Evolutionary conservation across 1,284 basidiomycete genomes (phyloP).

Genomic region (Irpex rosettiformis): DNA sequence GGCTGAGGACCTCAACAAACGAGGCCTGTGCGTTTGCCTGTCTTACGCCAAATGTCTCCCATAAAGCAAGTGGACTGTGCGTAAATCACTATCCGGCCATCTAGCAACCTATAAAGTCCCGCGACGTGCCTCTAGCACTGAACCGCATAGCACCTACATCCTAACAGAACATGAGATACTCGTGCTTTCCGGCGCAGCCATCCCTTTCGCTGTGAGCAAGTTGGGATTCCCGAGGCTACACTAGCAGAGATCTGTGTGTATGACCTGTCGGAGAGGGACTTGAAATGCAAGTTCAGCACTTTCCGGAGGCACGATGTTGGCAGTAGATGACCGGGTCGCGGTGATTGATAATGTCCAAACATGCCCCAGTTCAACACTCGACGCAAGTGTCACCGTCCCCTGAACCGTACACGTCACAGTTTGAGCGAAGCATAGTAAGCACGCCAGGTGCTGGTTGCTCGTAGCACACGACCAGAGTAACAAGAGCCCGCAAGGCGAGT

Average conservation of each 20-base stretch:
- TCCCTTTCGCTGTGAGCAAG: constrained; percentile 27
- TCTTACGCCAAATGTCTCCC: constrained; percentile 17
- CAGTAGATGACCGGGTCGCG: constrained; percentile 29
- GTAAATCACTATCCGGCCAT: constrained; percentile 43
- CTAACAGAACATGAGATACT: constrained; percentile 22
- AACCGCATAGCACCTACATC: constrained; percentile 19
- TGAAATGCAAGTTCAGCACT: constrained; percentile 25
- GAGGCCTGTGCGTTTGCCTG: constrained; percentile 38
- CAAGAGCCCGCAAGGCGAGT: constrained; percentile 28
- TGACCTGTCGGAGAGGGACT: constrained; percentile 16
- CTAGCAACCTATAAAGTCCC: constrained; percentile 26
- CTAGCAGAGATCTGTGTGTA: constrained; percentile 42
- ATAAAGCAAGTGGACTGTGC: constrained; percentile 33
- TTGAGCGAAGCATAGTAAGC: neutral
- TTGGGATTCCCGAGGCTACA: constrained; percentile 42
- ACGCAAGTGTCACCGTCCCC: no score
- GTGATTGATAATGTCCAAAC: constrained; percentile 24
- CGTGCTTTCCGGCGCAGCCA: constrained; percentile 45
- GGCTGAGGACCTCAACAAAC: constrained; percentile 26
- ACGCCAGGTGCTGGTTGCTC: constrained; percentile 24
- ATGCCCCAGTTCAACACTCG: neutral
- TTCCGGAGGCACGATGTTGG: constrained; percentile 46
- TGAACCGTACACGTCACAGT: no score
- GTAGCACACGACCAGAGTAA: constrained; percentile 19
- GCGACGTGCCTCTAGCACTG: constrained; percentile 47